Conservation (phyloP, 306 rosid genomes). For the Nissolia schottii region DNA sequence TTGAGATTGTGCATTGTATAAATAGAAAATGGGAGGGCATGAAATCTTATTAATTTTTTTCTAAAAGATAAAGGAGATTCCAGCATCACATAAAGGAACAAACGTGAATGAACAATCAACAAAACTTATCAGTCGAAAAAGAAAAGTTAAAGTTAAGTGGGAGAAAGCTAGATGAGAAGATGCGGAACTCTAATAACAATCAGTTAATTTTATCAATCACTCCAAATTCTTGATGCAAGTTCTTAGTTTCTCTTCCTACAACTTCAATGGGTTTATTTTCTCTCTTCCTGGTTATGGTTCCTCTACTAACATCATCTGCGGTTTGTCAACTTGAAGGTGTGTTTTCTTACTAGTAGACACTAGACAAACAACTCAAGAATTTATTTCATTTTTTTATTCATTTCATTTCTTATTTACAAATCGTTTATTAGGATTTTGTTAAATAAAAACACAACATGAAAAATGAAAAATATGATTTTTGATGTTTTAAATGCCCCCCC, state of each 20-base stretch:
- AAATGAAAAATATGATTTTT: too few relatives aligned
- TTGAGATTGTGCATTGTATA: constrained; percentile 19
- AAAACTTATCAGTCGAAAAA: constrained; percentile 31
- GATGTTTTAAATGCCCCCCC: too few relatives aligned
- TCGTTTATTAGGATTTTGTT: too few relatives aligned
- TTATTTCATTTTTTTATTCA: too few relatives aligned
- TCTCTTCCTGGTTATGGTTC: constrained; percentile 35
- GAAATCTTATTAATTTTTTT: constrained; percentile 15
- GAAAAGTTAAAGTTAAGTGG: constrained; percentile 36
- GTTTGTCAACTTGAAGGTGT: constrained; percentile 79
- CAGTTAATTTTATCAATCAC: constrained; percentile 26
- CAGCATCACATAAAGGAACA: constrained; percentile 33
- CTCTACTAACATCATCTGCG: constrained; percentile 36
- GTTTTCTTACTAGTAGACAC: constrained; percentile 12
- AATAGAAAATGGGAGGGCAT: constrained; percentile 14
- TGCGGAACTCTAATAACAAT: constrained; percentile 35
- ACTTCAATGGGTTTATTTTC: constrained; percentile 55
- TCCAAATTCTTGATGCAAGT: constrained; percentile 25
- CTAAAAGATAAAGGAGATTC: constrained; percentile 52
- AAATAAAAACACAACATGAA: too few relatives aligned
- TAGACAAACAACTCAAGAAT: background rate
- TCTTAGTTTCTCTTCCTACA: constrained; percentile 33
- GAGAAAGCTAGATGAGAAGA: constrained; percentile 32
- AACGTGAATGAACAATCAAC: constrained; percentile 58
- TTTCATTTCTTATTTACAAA: too few relatives aligned